Evolutionary conservation across 768 basidiomycete species (phyloP), one percentile per base, ranked within the genome.

Genomic region (Hericium erinaceus): DNA sequence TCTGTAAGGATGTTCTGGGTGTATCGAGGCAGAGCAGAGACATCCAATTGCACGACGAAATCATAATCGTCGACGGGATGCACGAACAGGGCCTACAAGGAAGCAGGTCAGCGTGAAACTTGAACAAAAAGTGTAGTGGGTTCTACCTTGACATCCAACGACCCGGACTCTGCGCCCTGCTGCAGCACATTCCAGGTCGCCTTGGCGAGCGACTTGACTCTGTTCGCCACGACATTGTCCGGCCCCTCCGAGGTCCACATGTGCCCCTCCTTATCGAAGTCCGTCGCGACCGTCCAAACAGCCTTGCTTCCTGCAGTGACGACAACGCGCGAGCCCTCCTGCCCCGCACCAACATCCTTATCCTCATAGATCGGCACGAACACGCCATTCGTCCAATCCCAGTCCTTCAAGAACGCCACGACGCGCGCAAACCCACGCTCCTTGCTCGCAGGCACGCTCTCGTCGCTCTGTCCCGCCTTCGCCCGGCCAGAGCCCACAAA

Each of bases 51-150:
- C 38, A 98, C 74, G 8, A 97, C 62, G 63, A 98, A 79, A 64
- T 97, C 87, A 66, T 97, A 99, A 64, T 94, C 89, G 2, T 82
- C 75, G 2, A 82, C 80, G 0, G 94, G 89, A 63, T 95, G 92
- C 10, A 80, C 73, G 73, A 98, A 97, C 54, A 98, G 76, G n/a
- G 80, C 74, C 94, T 95, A 62, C 6, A 52, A 49, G 9, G 38
- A n/a, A 33, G 48, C 9, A 9, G 38, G 39, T 40, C 51, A 1
- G 2, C 9, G 4, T 40, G n/a, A 46, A 41, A 11, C 4, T 20
- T 28, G 7, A 0, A n/a, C 7, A 12, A 55, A 18, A 39, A 48
- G 22, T 4, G 8, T 50, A 22, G 59, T 4, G 9, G 57, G 48
- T 50, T 52, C 74, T 49, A 92, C 90, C 77, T 81, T 76, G 39